phyloP scores from a whole-genome alignment of 805 yeast genomes.

The Clavispora santaluciae region DNA sequence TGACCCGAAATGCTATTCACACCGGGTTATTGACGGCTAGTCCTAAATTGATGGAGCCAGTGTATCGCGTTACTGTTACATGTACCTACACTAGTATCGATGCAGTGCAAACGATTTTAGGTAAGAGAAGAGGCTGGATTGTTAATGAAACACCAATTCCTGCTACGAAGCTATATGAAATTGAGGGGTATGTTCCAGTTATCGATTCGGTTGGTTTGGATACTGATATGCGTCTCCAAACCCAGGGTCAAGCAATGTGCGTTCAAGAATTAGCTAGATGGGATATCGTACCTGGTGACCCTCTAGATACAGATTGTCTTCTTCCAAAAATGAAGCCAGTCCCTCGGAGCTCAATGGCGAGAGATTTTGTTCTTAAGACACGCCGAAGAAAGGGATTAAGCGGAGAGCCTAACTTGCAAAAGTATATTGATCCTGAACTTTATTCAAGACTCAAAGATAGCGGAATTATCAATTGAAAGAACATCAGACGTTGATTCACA shows the following conservation, averaged over 20 bases:
- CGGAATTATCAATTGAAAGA: slow-evolving; percentile 27
- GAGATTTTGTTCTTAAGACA: slow-evolving; percentile 88
- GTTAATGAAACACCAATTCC: slow-evolving; percentile 49
- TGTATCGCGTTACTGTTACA: slow-evolving; percentile 55
- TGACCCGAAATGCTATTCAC: slow-evolving; percentile 79
- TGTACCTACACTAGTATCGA: slow-evolving; percentile 47
- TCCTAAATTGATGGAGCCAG: slow-evolving; percentile 81
- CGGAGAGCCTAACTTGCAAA: slow-evolving; percentile 55
- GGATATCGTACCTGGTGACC: slow-evolving; percentile 87
- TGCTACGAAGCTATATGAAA: slow-evolving; percentile 63
- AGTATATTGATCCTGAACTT: slow-evolving; percentile 62
- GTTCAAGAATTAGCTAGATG: slow-evolving; percentile 64
- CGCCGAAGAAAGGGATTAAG: slow-evolving; percentile 82
- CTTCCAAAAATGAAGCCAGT: slow-evolving; percentile 77
- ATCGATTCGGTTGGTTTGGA: slow-evolving; percentile 89
- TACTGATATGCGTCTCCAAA: slow-evolving; percentile 71
- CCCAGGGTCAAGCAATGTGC: slow-evolving; percentile 76
- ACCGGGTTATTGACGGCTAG: slow-evolving; percentile 72
- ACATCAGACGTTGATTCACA: neutral
- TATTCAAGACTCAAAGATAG: slow-evolving; percentile 48
- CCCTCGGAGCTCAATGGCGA: slow-evolving; percentile 59
- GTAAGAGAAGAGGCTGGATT: slow-evolving; percentile 64
- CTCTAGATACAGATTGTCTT: slow-evolving; percentile 60
- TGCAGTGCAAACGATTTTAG: slow-evolving; percentile 46
- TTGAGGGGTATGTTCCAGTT: slow-evolving; percentile 71